These are phyloP conservation scores for Aspergillus coremiiformis DNA, from an alignment of 495 filamentous ascomycete genomes.

Conservation along the genomic window DNA sequence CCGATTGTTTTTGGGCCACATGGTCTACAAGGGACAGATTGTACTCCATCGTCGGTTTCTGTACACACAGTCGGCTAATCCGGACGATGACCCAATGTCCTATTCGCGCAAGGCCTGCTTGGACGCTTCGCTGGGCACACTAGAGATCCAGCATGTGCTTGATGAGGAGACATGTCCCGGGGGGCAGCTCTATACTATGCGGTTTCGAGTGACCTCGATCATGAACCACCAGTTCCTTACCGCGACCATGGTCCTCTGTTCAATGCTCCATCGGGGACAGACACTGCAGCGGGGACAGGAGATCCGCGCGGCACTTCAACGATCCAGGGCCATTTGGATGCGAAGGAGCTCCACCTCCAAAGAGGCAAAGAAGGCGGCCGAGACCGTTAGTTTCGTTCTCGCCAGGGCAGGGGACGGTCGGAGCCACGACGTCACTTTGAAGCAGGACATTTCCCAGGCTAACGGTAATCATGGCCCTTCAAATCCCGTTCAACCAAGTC, in stretches of 20 bases:
- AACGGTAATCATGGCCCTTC: no score
- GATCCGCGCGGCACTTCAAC: constrained; percentile 17
- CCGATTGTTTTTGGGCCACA: constrained; percentile 25
- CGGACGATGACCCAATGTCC: constrained; percentile 10
- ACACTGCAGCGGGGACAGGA: constrained; percentile 10
- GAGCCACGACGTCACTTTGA: background rate
- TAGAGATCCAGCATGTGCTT: constrained; percentile 17
- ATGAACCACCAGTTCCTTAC: constrained; percentile 27
- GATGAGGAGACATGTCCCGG: constrained; percentile 23
- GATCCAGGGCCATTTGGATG: constrained; percentile 17
- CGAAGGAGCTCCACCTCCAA: constrained; percentile 17
- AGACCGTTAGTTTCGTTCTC: constrained; percentile 17
- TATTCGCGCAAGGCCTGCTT: constrained; percentile 18
- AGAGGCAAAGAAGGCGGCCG: constrained; percentile 20
- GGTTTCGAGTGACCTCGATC: constrained; percentile 16
- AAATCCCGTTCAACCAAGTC: no score
- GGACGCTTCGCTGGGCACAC: constrained; percentile 15
- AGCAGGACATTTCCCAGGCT: no score
- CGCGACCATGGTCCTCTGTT: constrained; percentile 46
- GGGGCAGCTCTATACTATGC: constrained; percentile 22
- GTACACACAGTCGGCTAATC: constrained; percentile 13
- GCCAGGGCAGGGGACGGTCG: constrained; percentile 2
- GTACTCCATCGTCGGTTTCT: constrained; percentile 33
- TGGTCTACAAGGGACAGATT: constrained; percentile 30
- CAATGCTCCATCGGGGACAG: constrained; percentile 26